Conservation (phyloP, 2,329 filamentous ascomycete genomes). For the Alternaria viburni region DNA sequence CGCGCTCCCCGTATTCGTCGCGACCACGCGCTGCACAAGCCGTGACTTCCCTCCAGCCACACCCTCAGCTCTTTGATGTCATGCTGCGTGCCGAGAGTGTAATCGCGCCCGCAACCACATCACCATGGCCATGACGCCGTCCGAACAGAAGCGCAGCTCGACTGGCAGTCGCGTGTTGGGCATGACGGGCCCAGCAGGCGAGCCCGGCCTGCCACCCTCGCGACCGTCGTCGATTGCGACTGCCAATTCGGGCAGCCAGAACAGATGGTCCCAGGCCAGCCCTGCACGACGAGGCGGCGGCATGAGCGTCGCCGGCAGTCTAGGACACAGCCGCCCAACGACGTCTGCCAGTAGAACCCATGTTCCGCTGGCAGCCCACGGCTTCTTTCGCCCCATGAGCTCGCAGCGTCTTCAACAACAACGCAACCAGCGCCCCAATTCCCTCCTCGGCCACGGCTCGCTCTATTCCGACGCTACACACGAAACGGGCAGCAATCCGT, state of each 20-base stretch:
- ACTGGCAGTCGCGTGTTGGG: constrained; percentile 46
- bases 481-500: constrained; percentile 41
- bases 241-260: constrained; percentile 48
- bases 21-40: not conserved
- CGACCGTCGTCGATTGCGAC: constrained; percentile 53
- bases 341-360: constrained; percentile 82
- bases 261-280: constrained; percentile 61
- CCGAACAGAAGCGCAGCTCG: constrained; percentile 41
- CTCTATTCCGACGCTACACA: constrained; percentile 39
- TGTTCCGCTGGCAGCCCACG: constrained; percentile 86
- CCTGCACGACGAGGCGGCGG: constrained; percentile 62
- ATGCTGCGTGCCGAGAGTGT: constrained; percentile 37
- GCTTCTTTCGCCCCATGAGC: constrained; percentile 96
- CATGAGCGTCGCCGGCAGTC: constrained; percentile 54
- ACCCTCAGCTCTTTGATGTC: constrained; percentile 29
- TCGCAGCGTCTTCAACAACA: constrained; percentile 93
- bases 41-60: not conserved
- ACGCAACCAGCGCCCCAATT: constrained; percentile 65
- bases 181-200: constrained; percentile 55
- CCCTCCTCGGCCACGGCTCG: constrained; percentile 42
- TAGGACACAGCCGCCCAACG: constrained; percentile 55
- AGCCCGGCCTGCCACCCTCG: constrained; percentile 56
- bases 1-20: constrained; percentile 11
- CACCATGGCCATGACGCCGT: constrained; percentile 43
- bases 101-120: constrained; percentile 32